Evolutionary conservation across 176 grass and related monocot genomes (phyloP), one percentile per base, ranked within the genome.

Genomic region (Metroxylon sagu): DNA sequence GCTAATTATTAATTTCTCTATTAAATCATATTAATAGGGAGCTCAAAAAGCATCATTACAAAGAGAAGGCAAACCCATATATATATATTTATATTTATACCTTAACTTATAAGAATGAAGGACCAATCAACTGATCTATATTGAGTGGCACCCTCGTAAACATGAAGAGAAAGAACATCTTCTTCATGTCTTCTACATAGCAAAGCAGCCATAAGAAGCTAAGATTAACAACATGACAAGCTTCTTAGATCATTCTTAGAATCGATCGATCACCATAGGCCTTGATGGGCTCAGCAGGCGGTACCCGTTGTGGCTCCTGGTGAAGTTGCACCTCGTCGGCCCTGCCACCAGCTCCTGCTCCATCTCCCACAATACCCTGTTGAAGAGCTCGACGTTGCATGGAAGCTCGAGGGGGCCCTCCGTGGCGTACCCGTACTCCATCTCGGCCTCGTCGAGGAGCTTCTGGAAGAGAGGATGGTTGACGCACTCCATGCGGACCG

Each of bases 381-480:
- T 77, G 80, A 95, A 95, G 7, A 79, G 64, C 70, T 79, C 82
- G 48, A 84, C 85, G 64, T 55, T 16, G 76, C 85, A 95, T 5
- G 85, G 85, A 25, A 95, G 75, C 68, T 64, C 77, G 52, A 95
- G 76, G 0, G 90, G 82, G 3, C 90, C 90, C 48, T 80, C 71
- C 19, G 82, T 72, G 4, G 85, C 28, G 67, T 80, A 83, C 19
- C 85, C 89, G 54, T 83, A 85, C 68, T 72, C 89, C 8, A 29
- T 65, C 69, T 95, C 85, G 21, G 85, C 82, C 65, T 89, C 85
- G 53, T 89, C 82, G 17, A 95, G 89, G 56, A 89, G 66, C 52
- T 26, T 65, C 5, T 57, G 75, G 74, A 89, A 85, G 25, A 89
- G 62, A 28, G 70, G 76, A 58, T 95, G 89, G 82, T 85, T 95